Percentiles rank a stretch among this genome's conserved stretches.
Conservation (phyloP, 331 rosid genomes). For the Malus hybrid region DNA sequence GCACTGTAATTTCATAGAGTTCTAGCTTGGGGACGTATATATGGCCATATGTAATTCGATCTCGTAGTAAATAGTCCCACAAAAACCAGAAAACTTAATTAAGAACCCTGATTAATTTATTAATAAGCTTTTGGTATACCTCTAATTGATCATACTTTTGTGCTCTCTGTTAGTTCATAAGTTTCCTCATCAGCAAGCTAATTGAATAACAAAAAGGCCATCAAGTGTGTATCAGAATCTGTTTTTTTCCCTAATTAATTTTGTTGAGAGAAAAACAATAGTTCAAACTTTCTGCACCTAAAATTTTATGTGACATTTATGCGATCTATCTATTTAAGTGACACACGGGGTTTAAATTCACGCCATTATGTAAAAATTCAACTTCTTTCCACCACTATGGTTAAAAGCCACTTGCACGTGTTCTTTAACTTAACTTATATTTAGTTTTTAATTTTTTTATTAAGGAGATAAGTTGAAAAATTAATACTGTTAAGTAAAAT, state of each 20-base stretch:
- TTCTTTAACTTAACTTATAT: too few species aligned
- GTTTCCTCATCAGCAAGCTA: not conserved
- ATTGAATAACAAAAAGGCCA: not conserved
- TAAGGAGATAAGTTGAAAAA: too few species aligned
- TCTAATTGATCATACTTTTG: conserved; percentile 11
- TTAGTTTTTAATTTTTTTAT: too few species aligned
- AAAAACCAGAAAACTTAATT: not conserved
- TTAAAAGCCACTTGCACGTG: too few species aligned
- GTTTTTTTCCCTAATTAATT: not conserved
- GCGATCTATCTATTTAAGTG: too few species aligned
- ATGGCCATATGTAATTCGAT: not conserved
- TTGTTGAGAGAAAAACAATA: conserved; percentile 1
- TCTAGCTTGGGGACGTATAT: not conserved
- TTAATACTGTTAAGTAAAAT: too few species aligned
- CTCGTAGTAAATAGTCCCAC: not conserved
- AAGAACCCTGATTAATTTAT: not conserved
- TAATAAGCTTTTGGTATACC: conserved; percentile 8
- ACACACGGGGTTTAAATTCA: too few species aligned
- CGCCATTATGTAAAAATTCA: rapidly evolving
- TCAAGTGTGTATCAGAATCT: conserved; percentile 39
- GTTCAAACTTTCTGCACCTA: too few species aligned
- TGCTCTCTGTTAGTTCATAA: not conserved
- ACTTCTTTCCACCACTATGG: too few species aligned
- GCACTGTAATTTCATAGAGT: not conserved
- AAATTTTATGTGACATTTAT: too few species aligned